Conservation (phyloP, 1,284 basidiomycete genomes). For the Ceratobasidium sp. region DNA sequence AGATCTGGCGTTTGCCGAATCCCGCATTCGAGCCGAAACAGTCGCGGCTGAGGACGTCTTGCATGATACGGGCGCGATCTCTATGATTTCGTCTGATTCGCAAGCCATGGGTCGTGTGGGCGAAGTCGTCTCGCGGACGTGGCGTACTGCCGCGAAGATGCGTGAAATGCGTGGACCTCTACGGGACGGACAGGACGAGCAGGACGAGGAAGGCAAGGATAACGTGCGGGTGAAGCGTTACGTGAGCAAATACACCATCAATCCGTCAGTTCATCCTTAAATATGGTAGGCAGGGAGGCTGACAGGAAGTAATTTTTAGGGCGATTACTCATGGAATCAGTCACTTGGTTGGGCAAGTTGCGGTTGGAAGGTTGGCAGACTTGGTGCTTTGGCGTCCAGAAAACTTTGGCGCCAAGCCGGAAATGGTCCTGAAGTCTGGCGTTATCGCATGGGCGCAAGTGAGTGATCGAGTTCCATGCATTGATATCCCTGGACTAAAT, state of each 20-base stretch:
- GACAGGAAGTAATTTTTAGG: slow-evolving; percentile 53
- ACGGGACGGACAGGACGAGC: slow-evolving; percentile 58
- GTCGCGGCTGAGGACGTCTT: slow-evolving; percentile 97
- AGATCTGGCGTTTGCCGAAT: slow-evolving; percentile 96
- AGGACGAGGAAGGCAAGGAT: slow-evolving; percentile 74
- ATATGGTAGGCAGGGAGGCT: background rate
- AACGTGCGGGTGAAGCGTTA: slow-evolving; percentile 98
- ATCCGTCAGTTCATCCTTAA: slow-evolving; percentile 74
- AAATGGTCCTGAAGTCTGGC: slow-evolving; percentile 94
- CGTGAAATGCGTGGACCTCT: slow-evolving; percentile 79
- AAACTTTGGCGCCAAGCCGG: slow-evolving; percentile 90
- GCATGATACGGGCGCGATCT: slow-evolving; percentile 93
- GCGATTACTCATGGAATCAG: slow-evolving; percentile 95
- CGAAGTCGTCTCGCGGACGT: slow-evolving; percentile 92
- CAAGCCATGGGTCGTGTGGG: slow-evolving; percentile 99
- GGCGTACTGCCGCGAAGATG: slow-evolving; percentile 98
- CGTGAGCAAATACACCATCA: slow-evolving; percentile 96
- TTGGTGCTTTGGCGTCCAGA: slow-evolving; percentile 94
- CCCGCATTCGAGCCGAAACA: slow-evolving; percentile 95
- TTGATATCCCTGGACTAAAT: background rate
- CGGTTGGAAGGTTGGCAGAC: slow-evolving; percentile 86
- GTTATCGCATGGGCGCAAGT: slow-evolving; percentile 91
- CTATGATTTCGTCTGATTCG: slow-evolving; percentile 95
- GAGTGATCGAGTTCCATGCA: background rate
- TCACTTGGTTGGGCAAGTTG: slow-evolving; percentile 86